A percentile compares a stretch with the other conserved stretches of the same genome.
phyloP scores from a whole-genome alignment of 2,329 filamentous ascomycete genomes.

The Drechmeria coniospora region DNA sequence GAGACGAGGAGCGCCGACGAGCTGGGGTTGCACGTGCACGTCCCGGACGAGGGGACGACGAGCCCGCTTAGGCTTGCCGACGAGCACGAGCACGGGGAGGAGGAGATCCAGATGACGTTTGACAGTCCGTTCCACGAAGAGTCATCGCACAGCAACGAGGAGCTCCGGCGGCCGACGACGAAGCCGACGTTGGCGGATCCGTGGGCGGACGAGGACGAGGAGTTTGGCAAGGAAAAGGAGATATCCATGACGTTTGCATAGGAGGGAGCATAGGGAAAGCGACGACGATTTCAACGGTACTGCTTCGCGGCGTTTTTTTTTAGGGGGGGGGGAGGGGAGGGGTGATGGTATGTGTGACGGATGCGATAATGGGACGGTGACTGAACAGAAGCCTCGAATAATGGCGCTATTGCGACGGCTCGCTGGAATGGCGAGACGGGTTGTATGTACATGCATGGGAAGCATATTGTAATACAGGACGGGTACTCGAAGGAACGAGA shows the following conservation, averaged over 20 bases:
- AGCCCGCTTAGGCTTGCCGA: constrained; percentile 10
- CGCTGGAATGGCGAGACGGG: too few relatives aligned
- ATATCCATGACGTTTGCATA: constrained; percentile 73
- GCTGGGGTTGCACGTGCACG: constrained; percentile 10
- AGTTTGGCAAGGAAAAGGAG: constrained; percentile 58
- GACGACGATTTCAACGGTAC: neutral
- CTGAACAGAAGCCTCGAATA: too few relatives aligned
- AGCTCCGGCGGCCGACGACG: constrained; percentile 11
- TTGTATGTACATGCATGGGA: too few relatives aligned
- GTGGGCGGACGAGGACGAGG: constrained; percentile 56
- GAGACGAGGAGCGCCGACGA: constrained; percentile 32
- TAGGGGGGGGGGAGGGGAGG: too few relatives aligned
- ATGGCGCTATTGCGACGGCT: too few relatives aligned
- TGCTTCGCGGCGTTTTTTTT: too few relatives aligned
- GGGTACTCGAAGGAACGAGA: too few relatives aligned
- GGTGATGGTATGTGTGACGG: too few relatives aligned
- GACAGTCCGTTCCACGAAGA: constrained; percentile 43
- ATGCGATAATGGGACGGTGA: too few relatives aligned
- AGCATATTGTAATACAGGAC: too few relatives aligned
- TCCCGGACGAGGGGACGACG: neutral
- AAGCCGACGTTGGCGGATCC: constrained; percentile 38
- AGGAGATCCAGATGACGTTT: constrained; percentile 55
- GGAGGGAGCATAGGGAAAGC: neutral
- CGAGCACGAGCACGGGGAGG: constrained; percentile 20
- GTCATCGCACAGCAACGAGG: constrained; percentile 16